Evolutionary conservation across 352 stramenopile genomes (phyloP), one percentile per base, ranked within the genome.

Genomic region (Globisporangium okanoganense): DNA sequence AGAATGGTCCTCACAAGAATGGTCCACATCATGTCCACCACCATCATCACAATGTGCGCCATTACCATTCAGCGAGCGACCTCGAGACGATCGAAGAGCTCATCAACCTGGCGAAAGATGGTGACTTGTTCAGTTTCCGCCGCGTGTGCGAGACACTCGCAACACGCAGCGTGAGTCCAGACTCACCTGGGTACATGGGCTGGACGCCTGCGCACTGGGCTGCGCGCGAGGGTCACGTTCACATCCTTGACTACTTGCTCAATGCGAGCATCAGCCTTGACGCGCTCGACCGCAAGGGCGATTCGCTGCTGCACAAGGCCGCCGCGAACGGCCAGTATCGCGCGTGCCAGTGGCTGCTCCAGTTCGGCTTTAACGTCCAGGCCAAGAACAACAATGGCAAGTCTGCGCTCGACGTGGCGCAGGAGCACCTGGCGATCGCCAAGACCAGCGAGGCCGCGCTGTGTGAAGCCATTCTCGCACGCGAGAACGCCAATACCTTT

Each of bases 171-270:
- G 58, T 89, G 40, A 72, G 71, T 5, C 65, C 83, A 0, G 78
- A 91, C 60, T 65, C 67, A 10, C 72, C 73, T 0, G 81, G 83
- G 5, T 87, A 86, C 36, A 82, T 93, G 74, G 81, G 81, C 33
- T 93, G 83, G 81, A 90, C 79, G 16, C 72, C 83, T 2, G 83
- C 81, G 4, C 83, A 93, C 51, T 93, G 83, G 83, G 81, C 83
- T 14, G 81, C 81, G 7, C 76, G 79, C 14, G 70, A 89, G 13
- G 83, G 83, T 5, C 81, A 91, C 51, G 50, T 89, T 4, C 64
- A 82, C 35, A 67, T 91, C 22, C 71, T 93, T 10, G 78, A 89
- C 60, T 83, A 87, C 54, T 58, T 93, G 3, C 65, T 65, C 5
- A 58, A 66, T 8, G 33, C 47, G 9, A 51, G 78, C 43, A 76